phyloP scores from a whole-genome alignment of 192 early-diverging fungal species.

The Entomortierella beljakovae region DNA sequence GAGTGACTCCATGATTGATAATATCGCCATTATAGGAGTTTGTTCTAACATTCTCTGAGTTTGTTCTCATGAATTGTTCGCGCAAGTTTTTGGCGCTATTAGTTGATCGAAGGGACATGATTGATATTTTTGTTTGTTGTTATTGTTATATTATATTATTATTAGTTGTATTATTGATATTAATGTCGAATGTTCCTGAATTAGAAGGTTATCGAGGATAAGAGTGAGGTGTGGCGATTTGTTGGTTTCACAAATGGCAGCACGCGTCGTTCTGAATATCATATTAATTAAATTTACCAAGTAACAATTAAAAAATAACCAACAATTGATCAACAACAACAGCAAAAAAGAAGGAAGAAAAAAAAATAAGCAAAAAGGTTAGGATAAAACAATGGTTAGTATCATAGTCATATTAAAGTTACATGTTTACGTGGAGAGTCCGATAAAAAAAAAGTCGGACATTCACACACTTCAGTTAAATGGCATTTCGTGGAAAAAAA shows the following conservation, averaged over 20 bases:
- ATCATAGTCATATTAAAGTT: not conserved
- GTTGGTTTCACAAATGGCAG: not conserved
- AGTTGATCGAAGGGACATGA: constrained; percentile 41
- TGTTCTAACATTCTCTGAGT: not conserved
- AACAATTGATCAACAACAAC: not conserved
- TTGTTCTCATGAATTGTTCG: constrained; percentile 22
- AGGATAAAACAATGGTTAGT: constrained; percentile 14
- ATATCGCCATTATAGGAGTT: constrained; percentile 17
- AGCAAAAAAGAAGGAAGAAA: not conserved
- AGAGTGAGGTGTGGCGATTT: not conserved
- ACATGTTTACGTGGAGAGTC: not conserved
- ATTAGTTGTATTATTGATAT: too few relatives aligned
- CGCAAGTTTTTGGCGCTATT: constrained; percentile 43
- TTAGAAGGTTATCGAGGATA: not conserved
- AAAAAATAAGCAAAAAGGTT: constrained; percentile 1
- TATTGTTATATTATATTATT: not conserved
- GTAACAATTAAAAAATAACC: not conserved
- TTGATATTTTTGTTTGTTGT: not conserved
- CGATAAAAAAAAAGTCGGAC: constrained; percentile 2
- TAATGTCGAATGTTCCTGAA: too few relatives aligned
- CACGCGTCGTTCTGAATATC: constrained; percentile 2
- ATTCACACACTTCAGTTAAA: constrained; percentile 7
- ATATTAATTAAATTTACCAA: not conserved
- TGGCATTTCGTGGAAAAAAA: constrained; percentile 10
- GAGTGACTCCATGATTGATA: constrained; percentile 11